Percentiles rank a stretch among this genome's conserved stretches.
These are phyloP conservation scores for Trichophyton benhamiae DNA, from an alignment of 2,329 filamentous ascomycete species.

Conservation along the genomic window DNA sequence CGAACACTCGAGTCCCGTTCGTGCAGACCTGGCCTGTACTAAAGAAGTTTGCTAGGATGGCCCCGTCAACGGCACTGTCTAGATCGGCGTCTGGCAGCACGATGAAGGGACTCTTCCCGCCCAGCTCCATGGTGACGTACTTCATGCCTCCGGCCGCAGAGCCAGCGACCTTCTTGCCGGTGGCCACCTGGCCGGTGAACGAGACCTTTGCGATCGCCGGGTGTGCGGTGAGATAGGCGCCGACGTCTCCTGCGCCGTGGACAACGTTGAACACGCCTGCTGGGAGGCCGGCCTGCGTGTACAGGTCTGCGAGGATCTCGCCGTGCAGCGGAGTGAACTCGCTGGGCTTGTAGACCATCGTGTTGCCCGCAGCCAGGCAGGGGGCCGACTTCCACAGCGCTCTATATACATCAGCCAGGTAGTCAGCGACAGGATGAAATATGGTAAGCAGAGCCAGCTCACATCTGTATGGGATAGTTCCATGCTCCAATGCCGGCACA, in stretches of 20 bases:
- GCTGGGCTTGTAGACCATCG: constrained; percentile 83
- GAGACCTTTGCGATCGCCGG: constrained; percentile 68
- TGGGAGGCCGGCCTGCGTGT: constrained; percentile 65
- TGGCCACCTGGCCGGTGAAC: constrained; percentile 78
- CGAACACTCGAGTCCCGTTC: constrained; percentile 79
- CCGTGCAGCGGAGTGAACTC: constrained; percentile 80
- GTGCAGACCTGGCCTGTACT: constrained; percentile 86
- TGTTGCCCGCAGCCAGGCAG: constrained; percentile 74
- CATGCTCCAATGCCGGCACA: constrained; percentile 80
- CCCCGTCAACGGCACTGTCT: constrained; percentile 70
- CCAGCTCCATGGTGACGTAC: constrained; percentile 84
- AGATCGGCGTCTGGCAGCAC: constrained; percentile 69
- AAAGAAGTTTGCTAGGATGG: constrained; percentile 92
- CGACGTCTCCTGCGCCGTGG: constrained; percentile 66
- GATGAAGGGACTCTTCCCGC: constrained; percentile 72
- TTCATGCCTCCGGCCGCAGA: constrained; percentile 70
- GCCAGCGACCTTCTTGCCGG: constrained; percentile 68
- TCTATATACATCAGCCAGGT: constrained; percentile 16
- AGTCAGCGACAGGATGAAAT: background rate
- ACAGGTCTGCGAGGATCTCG: constrained; percentile 61
- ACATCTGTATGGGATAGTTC: constrained; percentile 86
- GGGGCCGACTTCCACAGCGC: constrained; percentile 82
- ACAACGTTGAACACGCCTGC: constrained; percentile 79
- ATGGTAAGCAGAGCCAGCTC: constrained; percentile 9
- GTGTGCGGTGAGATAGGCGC: constrained; percentile 62